Percentiles rank a stretch among this genome's conserved stretches.
Conservation (phyloP, 1,284 basidiomycete species). For the Rhizopogon parksii region DNA sequence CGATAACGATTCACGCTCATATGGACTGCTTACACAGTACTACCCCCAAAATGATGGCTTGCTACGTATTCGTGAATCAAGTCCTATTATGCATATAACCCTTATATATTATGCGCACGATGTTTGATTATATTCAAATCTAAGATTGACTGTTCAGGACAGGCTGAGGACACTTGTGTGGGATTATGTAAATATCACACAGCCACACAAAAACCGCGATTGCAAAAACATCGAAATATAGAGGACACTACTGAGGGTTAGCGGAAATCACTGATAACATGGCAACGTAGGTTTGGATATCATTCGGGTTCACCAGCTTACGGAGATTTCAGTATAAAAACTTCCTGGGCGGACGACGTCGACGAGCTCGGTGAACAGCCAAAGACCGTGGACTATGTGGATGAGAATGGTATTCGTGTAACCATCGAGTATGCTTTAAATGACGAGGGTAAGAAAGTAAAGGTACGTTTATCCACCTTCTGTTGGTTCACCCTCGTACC, state of each 20-base stretch:
- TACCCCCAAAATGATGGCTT: neutral
- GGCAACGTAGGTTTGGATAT: constrained; percentile 1
- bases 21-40: neutral
- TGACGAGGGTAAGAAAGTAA: constrained; percentile 93
- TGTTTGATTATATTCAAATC: neutral
- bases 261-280: constrained; percentile 1
- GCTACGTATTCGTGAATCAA: no score
- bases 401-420: constrained; percentile 86
- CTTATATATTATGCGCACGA: neutral
- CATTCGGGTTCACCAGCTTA: neutral
- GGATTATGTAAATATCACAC: no score
- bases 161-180: no score
- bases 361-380: constrained; percentile 59
- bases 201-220: no score
- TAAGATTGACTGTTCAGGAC: no score
- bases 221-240: no score
- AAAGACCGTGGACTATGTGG: constrained; percentile 60
- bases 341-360: constrained; percentile 79
- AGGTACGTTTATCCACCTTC: constrained; percentile 47
- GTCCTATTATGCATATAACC: neutral
- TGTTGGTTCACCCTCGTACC: neutral
- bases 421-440: constrained; percentile 82
- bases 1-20: neutral
- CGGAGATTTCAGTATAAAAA: constrained; percentile 36
- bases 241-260: no score